Base-by-base conservation (phyloP, 73 alveolate genomes). In the Tetrahymena thermophila region DNA sequence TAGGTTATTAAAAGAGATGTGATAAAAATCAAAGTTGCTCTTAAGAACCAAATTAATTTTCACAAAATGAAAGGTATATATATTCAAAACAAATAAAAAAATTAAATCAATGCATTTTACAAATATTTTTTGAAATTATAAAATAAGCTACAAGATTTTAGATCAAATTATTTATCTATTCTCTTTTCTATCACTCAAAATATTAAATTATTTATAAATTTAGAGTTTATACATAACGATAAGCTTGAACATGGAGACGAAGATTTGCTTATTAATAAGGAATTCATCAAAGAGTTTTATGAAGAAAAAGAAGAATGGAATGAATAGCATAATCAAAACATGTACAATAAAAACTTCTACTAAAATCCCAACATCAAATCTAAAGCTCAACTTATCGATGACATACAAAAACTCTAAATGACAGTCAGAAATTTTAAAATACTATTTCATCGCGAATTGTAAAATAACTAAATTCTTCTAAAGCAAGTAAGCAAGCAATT, bases 351-450 rank as follows among this genome's bases (percentile, higher is more conserved):
- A 94, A 94, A 95, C 37, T 85, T 55, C 57, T 85, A 95, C 56
- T 95, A 31, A 85, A 95, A 89, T 85, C 93, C 94, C 35, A 85
- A 56, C 71, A 94, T 50, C 71, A 95, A 89, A 95, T 85, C 94
- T 93, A 95, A 89, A 85, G 97, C 35, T 35, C 93, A 94, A 44
- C 94, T n/a, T 95, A 95, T 95, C 31, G 97, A 95, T 35, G 94
- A 89, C 34, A 83, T 95, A 38, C 94, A 95, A 56, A 95, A 95
- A n/a, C 71, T 95, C 95, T 93, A 95, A 56, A 95, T 89, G 95
- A 95, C 94, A 89, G 95, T 95, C 35, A 95, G 94, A 95, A 94
- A 94, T 40, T 95, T 95, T 38, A 95, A 95, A 55, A 94, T 85
- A 35, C 56, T 95, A 50, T 95, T 95, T 50, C 95, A 95, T 55